Base-by-base conservation (phyloP, 2,329 filamentous ascomycete genomes). In the Penicillium psychrosexuale region DNA sequence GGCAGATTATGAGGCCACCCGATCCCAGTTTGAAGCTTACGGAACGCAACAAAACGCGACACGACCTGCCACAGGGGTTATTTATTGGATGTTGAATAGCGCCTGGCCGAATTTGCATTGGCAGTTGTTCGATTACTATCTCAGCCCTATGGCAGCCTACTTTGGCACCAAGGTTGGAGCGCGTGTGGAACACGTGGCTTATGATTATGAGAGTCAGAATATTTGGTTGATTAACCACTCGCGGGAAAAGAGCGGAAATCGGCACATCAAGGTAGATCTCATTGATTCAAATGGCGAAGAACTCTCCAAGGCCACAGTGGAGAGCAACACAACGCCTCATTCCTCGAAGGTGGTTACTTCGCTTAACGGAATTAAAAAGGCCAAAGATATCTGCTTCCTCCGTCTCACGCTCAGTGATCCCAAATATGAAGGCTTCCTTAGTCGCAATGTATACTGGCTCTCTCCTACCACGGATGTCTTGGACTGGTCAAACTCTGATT, bases 51-150 rank as follows among this genome's bases (percentile, higher is more conserved):
- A 83, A 77, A 80, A 66, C 56, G 75, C 74, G 1, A 66, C 71
- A 1, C 72, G 80, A 3, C 80, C 82, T 0, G 82, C 84, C 0
- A 86, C 84, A 0, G 84, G 84, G 0, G 46, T 82, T 0, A 80
- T 87, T 15, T 87, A 87, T 71, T 87, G 84, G 84, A 87, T 87
- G 84, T 67, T 87, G 50, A 86, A 85, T 60, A 80, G 80, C 43
- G 84, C 84, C 0, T 87, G 84, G 83, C 84, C 85, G 0, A 81
- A 78, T 51, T 70, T 87, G 28, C 84, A 87, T 63, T 88, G 85
- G 84, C 82, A 83, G 50, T 69, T 86, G 6, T 85, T 86, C 64
- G 84, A 87, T 61, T 83, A 84, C 66, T 86, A 86, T 58, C 68
- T 86, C 38, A 80, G 78, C 22, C 79, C 83, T 0, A 80, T 77